Evolutionary conservation across 805 yeast species (phyloP).

Genomic region (Candida palmyrensis): DNA sequence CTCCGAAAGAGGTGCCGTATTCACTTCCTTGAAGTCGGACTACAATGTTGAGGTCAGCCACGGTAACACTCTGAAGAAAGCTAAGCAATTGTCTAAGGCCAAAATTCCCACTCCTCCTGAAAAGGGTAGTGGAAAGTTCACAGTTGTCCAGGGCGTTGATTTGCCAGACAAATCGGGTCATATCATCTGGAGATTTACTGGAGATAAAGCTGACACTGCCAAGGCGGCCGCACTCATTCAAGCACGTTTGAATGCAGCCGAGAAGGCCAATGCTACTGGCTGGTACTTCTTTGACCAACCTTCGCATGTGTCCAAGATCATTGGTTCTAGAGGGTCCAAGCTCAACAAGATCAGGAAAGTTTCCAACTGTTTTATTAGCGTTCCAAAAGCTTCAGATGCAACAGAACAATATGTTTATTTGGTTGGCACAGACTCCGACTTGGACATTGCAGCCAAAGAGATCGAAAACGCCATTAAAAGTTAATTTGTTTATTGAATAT

Average conservation of each 20-base stretch:
- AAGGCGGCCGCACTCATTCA: conserved; percentile 50
- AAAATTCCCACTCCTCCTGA: conserved; percentile 44
- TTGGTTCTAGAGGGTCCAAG: conserved; percentile 74
- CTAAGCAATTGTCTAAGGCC: conserved; percentile 43
- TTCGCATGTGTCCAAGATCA: conserved; percentile 53
- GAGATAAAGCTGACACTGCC: conserved; percentile 43
- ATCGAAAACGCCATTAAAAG: conserved; percentile 8
- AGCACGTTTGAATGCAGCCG: conserved; percentile 43
- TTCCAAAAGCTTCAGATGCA: conserved; percentile 57
- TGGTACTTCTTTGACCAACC: conserved; percentile 57
- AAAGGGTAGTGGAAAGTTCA: conserved; percentile 41
- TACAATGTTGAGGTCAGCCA: conserved; percentile 55
- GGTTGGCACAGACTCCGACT: conserved; percentile 54
- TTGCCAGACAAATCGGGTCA: conserved; percentile 19
- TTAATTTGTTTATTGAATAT: too few relatives aligned
- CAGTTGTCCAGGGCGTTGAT: conserved; percentile 32
- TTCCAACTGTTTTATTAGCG: conserved; percentile 53
- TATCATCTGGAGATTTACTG: conserved; percentile 68
- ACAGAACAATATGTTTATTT: conserved; percentile 50
- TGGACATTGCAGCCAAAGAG: conserved; percentile 27
- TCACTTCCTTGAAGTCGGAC: conserved; percentile 48
- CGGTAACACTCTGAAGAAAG: conserved; percentile 46
- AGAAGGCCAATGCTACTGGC: conserved; percentile 45
- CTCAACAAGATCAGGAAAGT: conserved; percentile 56
- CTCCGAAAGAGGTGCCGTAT: conserved; percentile 61